Conservation (phyloP, 139 green algal species). For the Pleodorina starrii region DNA sequence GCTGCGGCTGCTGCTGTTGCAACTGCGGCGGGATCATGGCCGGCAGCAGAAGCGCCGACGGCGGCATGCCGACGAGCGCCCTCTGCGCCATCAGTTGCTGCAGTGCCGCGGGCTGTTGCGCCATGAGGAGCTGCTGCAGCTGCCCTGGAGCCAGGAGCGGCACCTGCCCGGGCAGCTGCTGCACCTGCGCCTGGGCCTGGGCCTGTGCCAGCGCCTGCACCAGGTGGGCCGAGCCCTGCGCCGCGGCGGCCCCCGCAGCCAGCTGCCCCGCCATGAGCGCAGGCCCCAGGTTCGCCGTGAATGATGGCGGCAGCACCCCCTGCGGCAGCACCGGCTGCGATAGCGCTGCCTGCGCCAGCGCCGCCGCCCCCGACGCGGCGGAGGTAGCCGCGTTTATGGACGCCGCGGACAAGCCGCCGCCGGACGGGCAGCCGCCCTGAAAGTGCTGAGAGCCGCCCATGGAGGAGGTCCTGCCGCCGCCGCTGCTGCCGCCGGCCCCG, state of each 20-base stretch:
- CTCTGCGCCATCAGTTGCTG: conserved; percentile 22
- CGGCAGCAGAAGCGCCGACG: not conserved
- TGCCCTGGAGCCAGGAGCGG: not conserved
- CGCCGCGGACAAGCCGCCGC: not conserved
- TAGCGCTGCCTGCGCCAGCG: no score
- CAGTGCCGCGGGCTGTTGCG: not conserved
- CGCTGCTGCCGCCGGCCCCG: not conserved
- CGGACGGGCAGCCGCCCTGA: not conserved
- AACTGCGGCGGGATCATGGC: not conserved
- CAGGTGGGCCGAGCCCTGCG: not conserved
- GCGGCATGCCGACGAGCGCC: not conserved
- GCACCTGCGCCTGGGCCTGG: not conserved
- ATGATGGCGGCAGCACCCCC: not conserved
- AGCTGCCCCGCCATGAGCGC: not conserved
- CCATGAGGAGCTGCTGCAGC: conserved; percentile 34
- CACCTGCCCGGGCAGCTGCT: not conserved
- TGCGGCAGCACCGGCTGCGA: not conserved
- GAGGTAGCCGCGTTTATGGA: not conserved
- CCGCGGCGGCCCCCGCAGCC: not conserved
- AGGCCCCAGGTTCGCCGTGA: not conserved
- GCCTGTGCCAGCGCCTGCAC: not conserved
- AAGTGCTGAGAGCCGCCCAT: not conserved
- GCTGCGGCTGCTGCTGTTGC: not conserved
- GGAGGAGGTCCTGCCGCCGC: not conserved
- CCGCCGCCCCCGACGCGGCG: not conserved